Conservation (phyloP, 768 basidiomycete species). For the Leccinum sublutescens region DNA sequence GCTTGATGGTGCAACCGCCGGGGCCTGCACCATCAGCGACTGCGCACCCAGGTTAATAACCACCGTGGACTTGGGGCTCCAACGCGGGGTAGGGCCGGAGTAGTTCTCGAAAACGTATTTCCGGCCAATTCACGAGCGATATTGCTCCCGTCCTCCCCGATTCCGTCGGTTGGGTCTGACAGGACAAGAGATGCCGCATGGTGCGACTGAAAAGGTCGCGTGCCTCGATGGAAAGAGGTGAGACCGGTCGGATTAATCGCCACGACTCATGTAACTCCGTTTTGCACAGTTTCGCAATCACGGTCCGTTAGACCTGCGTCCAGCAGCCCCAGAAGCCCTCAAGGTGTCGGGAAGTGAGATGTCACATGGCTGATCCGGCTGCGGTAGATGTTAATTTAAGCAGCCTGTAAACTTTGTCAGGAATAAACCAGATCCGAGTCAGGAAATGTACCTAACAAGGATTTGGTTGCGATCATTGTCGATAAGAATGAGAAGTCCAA, state of each 20-base stretch:
- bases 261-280: slow-evolving; percentile 83
- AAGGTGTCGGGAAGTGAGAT: slow-evolving; percentile 65
- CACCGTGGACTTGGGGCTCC: neutral
- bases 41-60: slow-evolving; percentile 45
- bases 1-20: slow-evolving; percentile 81
- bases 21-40: slow-evolving; percentile 82
- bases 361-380: slow-evolving; percentile 48
- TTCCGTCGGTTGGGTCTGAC: slow-evolving; percentile 74
- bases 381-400: slow-evolving; percentile 61
- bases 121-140: slow-evolving; percentile 79
- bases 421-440: neutral
- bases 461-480: slow-evolving; percentile 72
- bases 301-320: too few species aligned
- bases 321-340: slow-evolving; percentile 63
- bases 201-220: neutral
- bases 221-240: slow-evolving; percentile 88
- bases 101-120: slow-evolving; percentile 61
- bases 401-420: slow-evolving; percentile 62
- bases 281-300: slow-evolving; percentile 54
- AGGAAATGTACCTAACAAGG: neutral
- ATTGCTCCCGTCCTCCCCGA: slow-evolving; percentile 79
- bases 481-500: slow-evolving; percentile 58
- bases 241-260: slow-evolving; percentile 93
- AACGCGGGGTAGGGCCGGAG: slow-evolving; percentile 51
- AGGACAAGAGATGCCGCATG: neutral